Conservation (phyloP, 2,329 filamentous ascomycete species). For the Fusarium floridanum region DNA sequence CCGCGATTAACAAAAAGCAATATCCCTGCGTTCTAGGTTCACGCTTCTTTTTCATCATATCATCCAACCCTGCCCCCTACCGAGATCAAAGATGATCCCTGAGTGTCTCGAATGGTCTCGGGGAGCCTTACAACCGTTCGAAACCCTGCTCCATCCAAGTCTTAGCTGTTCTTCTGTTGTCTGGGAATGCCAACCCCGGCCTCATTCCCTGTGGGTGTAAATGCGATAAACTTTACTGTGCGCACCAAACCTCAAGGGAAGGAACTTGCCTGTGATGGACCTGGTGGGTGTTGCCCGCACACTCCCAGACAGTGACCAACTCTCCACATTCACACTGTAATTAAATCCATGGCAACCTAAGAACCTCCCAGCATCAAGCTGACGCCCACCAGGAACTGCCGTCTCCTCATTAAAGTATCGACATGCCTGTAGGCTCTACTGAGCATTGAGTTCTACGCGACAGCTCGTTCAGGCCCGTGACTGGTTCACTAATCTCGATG, state of each 20-base stretch:
- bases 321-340: background rate
- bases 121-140: background rate
- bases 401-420: background rate
- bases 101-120: background rate
- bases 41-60: background rate
- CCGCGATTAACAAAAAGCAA: background rate
- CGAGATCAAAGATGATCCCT: background rate
- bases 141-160: constrained; percentile 1
- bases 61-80: background rate
- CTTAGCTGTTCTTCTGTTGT: background rate
- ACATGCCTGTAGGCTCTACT: background rate
- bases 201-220: background rate
- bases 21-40: background rate
- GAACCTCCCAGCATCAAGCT: background rate
- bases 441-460: background rate
- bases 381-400: background rate
- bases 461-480: background rate
- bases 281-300: background rate
- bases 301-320: background rate
- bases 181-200: background rate
- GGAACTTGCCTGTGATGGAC: constrained; percentile 4
- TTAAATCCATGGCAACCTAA: background rate
- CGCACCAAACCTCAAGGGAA: constrained; percentile 15
- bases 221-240: background rate
- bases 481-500: background rate